Conservation (phyloP, 495 filamentous ascomycete species). For the Ramalina intermedia region DNA sequence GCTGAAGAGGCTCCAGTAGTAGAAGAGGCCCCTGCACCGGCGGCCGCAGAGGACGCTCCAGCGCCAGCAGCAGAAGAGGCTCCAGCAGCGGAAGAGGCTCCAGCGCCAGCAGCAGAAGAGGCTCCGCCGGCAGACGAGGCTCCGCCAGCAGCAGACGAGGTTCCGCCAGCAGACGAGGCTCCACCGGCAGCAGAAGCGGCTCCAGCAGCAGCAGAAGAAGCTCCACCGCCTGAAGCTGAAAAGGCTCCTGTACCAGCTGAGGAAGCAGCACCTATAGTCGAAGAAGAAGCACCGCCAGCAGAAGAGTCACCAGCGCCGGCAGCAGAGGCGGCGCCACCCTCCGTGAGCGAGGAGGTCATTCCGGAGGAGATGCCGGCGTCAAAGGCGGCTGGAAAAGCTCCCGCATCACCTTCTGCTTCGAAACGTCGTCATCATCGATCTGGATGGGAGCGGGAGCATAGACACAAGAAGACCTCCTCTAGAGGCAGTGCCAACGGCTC, state of each 20-base stretch:
- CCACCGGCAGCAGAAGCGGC: neutral
- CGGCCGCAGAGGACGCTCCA: neutral
- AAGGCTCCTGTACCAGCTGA: neutral
- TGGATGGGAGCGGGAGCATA: conserved; percentile 17
- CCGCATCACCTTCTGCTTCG: conserved; percentile 14
- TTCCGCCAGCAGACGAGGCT: conserved; percentile 1
- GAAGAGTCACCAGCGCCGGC: neutral
- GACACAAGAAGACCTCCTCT: conserved; percentile 13
- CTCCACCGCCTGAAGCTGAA: neutral
- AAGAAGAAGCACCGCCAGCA: conserved; percentile 1
- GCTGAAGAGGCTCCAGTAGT: neutral
- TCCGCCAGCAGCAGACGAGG: conserved; percentile 2
- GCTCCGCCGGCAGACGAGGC: neutral
- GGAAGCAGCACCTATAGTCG: neutral
- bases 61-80: neutral
- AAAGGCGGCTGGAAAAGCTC: conserved; percentile 4
- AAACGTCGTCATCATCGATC: conserved; percentile 11
- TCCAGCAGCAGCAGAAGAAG: neutral
- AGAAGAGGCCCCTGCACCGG: neutral
- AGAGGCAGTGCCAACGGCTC: conserved; percentile 5
- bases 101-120: neutral
- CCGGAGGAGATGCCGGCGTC: neutral
- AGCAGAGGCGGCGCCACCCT: neutral
- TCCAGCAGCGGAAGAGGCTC: neutral
- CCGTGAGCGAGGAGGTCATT: neutral